Evolutionary conservation across 768 basidiomycete genomes (phyloP), one percentile per base, ranked within the genome.

Genomic region (Butyriboletus loyo): DNA sequence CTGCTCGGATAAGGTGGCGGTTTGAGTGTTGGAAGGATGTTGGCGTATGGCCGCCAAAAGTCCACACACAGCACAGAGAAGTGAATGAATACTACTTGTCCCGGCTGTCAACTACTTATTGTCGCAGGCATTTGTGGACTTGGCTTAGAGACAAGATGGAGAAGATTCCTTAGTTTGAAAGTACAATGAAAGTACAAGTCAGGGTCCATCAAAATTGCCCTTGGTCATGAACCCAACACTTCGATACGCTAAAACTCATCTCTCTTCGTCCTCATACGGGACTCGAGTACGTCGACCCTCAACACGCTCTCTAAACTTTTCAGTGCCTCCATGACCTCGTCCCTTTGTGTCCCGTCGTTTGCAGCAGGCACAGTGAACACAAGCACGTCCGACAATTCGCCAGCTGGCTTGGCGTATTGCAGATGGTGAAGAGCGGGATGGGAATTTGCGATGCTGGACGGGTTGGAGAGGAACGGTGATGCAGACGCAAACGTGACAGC

Each of bases 401-500:
- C 66, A 1, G 46, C 66, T 9, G 48, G 61, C n/a, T 58, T 54
- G 21, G 45, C 22, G 25, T 65, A 67, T 39, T 62, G 61, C n/a
- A 67, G 45, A 17, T 53, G 36, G 40, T 61, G 47, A 4, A 67
- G 62, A 24, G 54, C 52, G 13, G 59, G 64, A 46, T 66, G 56
- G n/a, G 58, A 39, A 25, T n/a, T 34, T 21, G 59, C 42, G 36
- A 67, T 52, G 43, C 52, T 58, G 22, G 64, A 43, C 14, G 66
- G 66, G 42, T 60, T 44, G 38, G 57, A 46, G 3, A 66, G 56
- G 44, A 66, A 66, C 4, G 61, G 59, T 1, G 58, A 72, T 13
- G 55, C 52, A 17, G 46, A 32, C 28, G 58, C 52, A 49, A 69
- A 64, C 21, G 74, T 70, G 55, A 72, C 53, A 14, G 59, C 62